Percentiles rank a stretch among this genome's conserved stretches.
phyloP scores from a whole-genome alignment of 1,139 yeast species.

The Blastobotrys malaysiensis region DNA sequence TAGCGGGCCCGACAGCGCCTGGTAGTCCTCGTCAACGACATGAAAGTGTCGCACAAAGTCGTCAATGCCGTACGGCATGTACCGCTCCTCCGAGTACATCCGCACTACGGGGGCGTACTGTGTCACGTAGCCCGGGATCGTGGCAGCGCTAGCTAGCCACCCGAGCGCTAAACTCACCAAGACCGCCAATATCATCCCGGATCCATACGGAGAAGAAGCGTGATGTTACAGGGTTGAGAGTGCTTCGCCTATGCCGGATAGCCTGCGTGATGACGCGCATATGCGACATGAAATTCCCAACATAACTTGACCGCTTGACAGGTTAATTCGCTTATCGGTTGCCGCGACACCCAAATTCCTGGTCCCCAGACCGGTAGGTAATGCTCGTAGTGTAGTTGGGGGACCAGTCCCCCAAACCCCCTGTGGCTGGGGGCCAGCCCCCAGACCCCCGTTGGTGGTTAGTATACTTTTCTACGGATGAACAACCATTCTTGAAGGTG shows the following conservation, averaged over 20 bases:
- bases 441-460: too few species aligned
- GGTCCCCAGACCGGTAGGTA: too few species aligned
- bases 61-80: constrained; percentile 75
- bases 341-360: too few species aligned
- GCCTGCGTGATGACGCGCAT: not conserved
- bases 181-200: not conserved
- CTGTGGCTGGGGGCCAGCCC: too few species aligned
- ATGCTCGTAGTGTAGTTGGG: too few species aligned
- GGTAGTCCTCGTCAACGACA: constrained; percentile 25
- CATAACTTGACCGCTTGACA: too few species aligned
- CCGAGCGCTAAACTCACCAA: not conserved
- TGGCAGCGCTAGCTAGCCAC: not conserved
- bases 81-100: constrained; percentile 81
- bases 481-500: too few species aligned
- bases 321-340: too few species aligned
- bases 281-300: not conserved
- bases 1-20: constrained; percentile 10
- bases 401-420: too few species aligned
- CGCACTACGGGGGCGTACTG: constrained; percentile 77
- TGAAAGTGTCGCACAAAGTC: constrained; percentile 61
- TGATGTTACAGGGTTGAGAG: not conserved
- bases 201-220: not conserved
- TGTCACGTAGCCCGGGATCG: constrained; percentile 66
- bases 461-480: not conserved
- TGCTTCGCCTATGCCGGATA: not conserved